Conservation (phyloP, 2,329 filamentous ascomycete species). For the Penicillium sp. region DNA sequence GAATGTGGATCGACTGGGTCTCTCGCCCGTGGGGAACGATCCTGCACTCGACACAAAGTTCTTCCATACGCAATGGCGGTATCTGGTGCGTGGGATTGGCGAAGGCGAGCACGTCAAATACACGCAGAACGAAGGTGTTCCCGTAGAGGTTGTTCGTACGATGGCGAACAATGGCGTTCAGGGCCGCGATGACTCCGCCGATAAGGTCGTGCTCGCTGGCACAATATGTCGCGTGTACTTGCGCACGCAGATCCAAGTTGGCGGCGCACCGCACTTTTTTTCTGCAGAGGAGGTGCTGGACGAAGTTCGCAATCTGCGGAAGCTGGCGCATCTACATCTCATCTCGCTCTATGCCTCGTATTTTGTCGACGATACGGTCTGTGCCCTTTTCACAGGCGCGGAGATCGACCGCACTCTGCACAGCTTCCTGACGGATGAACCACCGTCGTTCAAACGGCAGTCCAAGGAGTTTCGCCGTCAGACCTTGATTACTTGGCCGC, state of each 20-base stretch:
- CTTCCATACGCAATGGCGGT: slow-evolving; percentile 62
- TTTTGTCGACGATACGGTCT: slow-evolving; percentile 45
- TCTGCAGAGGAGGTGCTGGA: slow-evolving; percentile 44
- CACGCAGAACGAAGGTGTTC: slow-evolving; percentile 61
- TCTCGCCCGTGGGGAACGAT: slow-evolving; percentile 52
- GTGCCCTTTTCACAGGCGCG: slow-evolving; percentile 45
- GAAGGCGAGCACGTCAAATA: slow-evolving; percentile 61
- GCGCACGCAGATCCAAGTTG: slow-evolving; percentile 43
- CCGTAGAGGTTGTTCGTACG: slow-evolving; percentile 56
- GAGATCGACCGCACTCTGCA: slow-evolving; percentile 44
- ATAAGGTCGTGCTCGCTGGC: slow-evolving; percentile 45
- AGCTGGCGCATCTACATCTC: slow-evolving; percentile 47
- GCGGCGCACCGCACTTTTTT: slow-evolving; percentile 40
- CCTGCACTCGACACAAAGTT: slow-evolving; percentile 56
- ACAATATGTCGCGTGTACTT: slow-evolving; percentile 38
- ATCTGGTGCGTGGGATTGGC: slow-evolving; percentile 57
- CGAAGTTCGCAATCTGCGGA: slow-evolving; percentile 43
- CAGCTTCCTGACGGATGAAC: slow-evolving; percentile 46
- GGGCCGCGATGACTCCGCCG: slow-evolving; percentile 35
- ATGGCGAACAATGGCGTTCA: slow-evolving; percentile 37
- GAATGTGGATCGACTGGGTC: slow-evolving; percentile 55
- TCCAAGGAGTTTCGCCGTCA: slow-evolving; percentile 46
- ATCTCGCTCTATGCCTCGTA: slow-evolving; percentile 50
- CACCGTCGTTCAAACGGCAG: slow-evolving; percentile 45
- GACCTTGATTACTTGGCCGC: slow-evolving; percentile 49